A percentile compares a stretch with the other conserved stretches of the same genome.
phyloP scores from a whole-genome alignment of 1,284 basidiomycete species.

The Marasmius oreades region DNA sequence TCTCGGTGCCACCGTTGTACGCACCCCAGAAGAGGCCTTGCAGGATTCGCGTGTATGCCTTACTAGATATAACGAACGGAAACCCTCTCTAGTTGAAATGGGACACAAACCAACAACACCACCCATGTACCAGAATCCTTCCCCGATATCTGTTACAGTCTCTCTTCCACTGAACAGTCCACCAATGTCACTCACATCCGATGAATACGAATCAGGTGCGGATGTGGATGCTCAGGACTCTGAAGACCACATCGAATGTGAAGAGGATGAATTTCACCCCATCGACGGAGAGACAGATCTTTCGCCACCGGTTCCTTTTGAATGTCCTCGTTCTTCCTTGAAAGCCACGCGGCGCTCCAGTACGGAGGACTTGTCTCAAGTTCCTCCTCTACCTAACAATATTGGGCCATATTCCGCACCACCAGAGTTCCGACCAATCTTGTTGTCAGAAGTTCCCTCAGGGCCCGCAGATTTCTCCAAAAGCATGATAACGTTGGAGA shows the following conservation, averaged over 20 bases:
- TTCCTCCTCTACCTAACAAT: constrained; percentile 35
- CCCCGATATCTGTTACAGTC: constrained; percentile 9
- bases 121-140: not conserved
- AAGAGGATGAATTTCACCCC: constrained; percentile 18
- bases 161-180: constrained; percentile 37
- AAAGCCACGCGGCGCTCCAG: constrained; percentile 35
- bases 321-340: constrained; percentile 37
- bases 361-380: constrained; percentile 35
- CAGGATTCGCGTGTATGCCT: constrained; percentile 38
- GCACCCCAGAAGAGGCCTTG: constrained; percentile 74
- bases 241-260: constrained; percentile 14
- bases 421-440: constrained; percentile 59
- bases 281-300: too few relatives aligned
- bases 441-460: constrained; percentile 57
- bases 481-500: constrained; percentile 67
- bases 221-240: constrained; percentile 2
- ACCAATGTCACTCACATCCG: constrained; percentile 52
- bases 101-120: not conserved
- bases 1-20: constrained; percentile 64
- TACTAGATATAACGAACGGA: constrained; percentile 1
- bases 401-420: constrained; percentile 29
- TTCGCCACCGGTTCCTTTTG: constrained; percentile 24
- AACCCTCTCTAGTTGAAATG: not conserved
- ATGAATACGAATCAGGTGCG: not conserved
- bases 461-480: constrained; percentile 50